phyloP scores from a whole-genome alignment of 306 rosid genomes.

The Vigna hirtella region DNA sequence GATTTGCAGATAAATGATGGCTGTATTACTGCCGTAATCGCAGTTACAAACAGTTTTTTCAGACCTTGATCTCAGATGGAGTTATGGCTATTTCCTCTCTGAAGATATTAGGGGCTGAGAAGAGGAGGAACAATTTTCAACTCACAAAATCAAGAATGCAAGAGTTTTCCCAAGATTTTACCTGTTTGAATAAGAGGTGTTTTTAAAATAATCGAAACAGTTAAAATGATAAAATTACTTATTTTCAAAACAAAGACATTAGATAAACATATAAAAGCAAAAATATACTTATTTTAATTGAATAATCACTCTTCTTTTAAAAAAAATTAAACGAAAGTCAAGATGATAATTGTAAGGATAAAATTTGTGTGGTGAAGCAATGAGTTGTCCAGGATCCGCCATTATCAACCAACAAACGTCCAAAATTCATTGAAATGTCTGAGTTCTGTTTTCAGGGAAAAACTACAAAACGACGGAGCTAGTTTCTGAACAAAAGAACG shows the following conservation, averaged over 20 bases:
- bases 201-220: too few species aligned
- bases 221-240: too few species aligned
- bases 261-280: too few species aligned
- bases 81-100: neutral
- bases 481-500: neutral
- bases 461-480: neutral
- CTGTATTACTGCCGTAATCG: neutral
- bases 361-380: neutral
- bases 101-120: neutral
- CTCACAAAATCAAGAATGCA: neutral
- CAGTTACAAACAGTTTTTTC: neutral
- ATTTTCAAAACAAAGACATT: too few species aligned
- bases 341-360: neutral
- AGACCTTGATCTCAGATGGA: neutral
- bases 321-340: too few species aligned
- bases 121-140: neutral
- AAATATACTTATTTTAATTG: too few species aligned
- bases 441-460: neutral
- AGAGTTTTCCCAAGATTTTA: neutral
- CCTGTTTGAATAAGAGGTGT: neutral
- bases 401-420: neutral
- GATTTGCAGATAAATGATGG: neutral
- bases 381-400: slow-evolving; percentile 14
- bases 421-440: neutral
- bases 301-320: too few species aligned